Conservation (phyloP, 345 rosid species). For the Eutrema yunnanense region DNA sequence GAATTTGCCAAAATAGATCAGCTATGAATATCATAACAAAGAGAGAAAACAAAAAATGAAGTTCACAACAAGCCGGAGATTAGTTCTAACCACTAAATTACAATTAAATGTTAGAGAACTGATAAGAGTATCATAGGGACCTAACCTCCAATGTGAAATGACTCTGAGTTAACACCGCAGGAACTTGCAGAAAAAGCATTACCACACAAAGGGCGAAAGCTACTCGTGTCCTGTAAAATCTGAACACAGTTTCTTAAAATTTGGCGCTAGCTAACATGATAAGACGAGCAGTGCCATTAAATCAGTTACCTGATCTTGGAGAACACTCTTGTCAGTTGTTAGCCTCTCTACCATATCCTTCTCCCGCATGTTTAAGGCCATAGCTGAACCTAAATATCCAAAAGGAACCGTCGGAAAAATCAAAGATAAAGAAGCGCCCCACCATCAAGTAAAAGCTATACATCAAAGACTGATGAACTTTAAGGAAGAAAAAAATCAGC, state of each 20-base stretch:
- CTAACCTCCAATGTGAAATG: constrained; percentile 38
- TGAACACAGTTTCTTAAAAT: not conserved
- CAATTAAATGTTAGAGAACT: not conserved
- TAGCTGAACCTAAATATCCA: constrained; percentile 2
- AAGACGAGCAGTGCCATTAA: not conserved
- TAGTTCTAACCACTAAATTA: not conserved
- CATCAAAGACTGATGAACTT: not conserved
- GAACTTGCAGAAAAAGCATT: constrained; percentile 23
- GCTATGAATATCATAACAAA: not conserved
- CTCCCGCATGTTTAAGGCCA: not conserved
- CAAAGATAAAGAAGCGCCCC: not conserved
- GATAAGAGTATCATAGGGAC: not conserved
- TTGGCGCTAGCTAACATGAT: not conserved
- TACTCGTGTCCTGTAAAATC: constrained; percentile 26
- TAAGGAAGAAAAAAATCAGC: too few species aligned
- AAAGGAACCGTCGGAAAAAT: not conserved
- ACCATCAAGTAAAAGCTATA: not conserved
- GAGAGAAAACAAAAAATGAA: not conserved
- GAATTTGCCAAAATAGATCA: not conserved
- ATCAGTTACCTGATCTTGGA: constrained; percentile 17
- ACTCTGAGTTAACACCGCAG: constrained; percentile 23
- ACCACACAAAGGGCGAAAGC: constrained; percentile 25
- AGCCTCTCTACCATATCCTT: constrained; percentile 2
- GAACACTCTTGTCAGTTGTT: constrained; percentile 2
- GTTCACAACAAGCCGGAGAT: constrained; percentile 5